Conservation (phyloP, 345 rosid genomes). For the Gossypium rotundifolium region DNA sequence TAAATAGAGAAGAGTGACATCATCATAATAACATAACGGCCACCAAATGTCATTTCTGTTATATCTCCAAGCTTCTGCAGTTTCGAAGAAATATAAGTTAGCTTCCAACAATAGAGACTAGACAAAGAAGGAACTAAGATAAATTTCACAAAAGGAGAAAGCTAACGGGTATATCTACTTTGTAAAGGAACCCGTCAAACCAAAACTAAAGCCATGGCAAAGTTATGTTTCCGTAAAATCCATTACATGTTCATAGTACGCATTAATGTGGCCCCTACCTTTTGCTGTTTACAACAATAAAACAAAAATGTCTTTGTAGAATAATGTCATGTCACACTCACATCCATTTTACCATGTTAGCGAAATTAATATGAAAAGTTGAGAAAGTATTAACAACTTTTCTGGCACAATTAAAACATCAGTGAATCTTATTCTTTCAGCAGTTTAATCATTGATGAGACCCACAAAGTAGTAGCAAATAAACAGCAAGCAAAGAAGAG, state of each 20-base stretch:
- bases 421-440: background rate
- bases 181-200: background rate
- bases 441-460: background rate
- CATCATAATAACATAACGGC: slow-evolving; percentile 90
- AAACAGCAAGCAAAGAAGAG: background rate
- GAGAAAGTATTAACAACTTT: background rate
- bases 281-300: background rate
- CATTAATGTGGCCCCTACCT: background rate
- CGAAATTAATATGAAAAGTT: no score
- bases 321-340: background rate
- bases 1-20: slow-evolving; percentile 92
- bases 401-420: background rate
- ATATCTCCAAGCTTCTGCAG: slow-evolving; percentile 93
- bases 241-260: background rate
- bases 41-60: slow-evolving; percentile 94
- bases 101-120: background rate
- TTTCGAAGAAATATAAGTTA: slow-evolving; percentile 13
- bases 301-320: background rate
- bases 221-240: background rate
- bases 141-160: background rate
- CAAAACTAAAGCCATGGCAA: background rate
- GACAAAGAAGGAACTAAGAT: background rate
- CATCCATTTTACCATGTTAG: background rate
- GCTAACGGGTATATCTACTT: background rate
- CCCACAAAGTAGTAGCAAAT: background rate